Conservation (phyloP, 73 alveolate genomes). For the Blepharisma stoltei region DNA sequence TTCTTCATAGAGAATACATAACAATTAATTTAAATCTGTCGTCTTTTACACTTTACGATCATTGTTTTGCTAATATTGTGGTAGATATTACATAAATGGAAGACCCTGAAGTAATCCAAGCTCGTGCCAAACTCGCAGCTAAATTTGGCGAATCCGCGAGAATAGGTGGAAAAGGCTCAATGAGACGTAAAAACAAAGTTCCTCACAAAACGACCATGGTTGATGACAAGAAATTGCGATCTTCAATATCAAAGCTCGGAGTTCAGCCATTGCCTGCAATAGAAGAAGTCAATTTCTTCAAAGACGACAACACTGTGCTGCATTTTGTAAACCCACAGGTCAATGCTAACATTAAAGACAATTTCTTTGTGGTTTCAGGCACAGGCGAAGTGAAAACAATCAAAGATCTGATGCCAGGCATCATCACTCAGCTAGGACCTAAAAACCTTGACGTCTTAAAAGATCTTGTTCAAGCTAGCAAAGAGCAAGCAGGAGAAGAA, state of each 20-base stretch:
- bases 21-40: too few species aligned
- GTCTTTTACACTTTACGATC: too few species aligned
- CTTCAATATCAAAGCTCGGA: conserved; percentile 70
- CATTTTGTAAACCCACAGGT: conserved; percentile 79
- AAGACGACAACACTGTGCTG: conserved; percentile 83
- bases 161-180: conserved; percentile 83
- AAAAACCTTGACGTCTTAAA: conserved; percentile 61
- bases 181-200: conserved; percentile 70
- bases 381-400: conserved; percentile 72
- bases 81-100: conserved; percentile 27
- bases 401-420: conserved; percentile 76
- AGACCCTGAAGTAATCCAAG: conserved; percentile 53
- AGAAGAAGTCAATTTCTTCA: conserved; percentile 83
- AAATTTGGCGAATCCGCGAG: conserved; percentile 60
- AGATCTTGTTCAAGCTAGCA: conserved; percentile 45
- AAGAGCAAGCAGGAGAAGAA: conserved; percentile 57
- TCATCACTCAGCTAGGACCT: conserved; percentile 83
- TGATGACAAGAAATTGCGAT: conserved; percentile 75
- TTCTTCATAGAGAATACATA: too few species aligned
- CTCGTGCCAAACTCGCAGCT: conserved; percentile 61
- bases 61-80: not conserved
- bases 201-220: conserved; percentile 54
- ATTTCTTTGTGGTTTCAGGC: conserved; percentile 81
- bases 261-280: conserved; percentile 76
- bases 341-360: conserved; percentile 78